Base-by-base conservation (phyloP, 805 yeast species). In the Grigorovia humatica region DNA sequence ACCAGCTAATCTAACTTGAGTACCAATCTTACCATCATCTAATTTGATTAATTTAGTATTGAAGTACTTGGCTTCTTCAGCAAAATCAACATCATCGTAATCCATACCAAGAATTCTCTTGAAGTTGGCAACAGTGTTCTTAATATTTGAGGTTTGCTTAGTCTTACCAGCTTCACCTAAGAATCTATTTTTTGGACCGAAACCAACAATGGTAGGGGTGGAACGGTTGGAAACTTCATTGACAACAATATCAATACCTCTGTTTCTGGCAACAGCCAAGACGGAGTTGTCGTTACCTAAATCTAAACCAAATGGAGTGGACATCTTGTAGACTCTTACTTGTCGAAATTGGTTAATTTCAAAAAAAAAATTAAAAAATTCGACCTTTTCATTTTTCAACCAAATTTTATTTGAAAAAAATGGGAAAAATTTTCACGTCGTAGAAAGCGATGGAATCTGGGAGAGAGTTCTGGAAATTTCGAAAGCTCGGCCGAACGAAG, bases 201-300 rank as follows among this genome's bases (percentile, higher is more conserved):
- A 93, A 38, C 96, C 98, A 61, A 93, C 93, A 59, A 88, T 70
- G 35, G 86, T 71, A 59, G 99, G 99, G 38, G 99, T 93, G 60
- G 95, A 72, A 74, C 99, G 85, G 84, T 93, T 93, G 52, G 98
- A 90, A 48, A 93, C 98, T 74, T 93, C 99, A 70, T 93, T 93
- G 74, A 93, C 98, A 65, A 93, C 88, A 65, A 93, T 84, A 72
- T 93, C 99, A 68, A 93, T 93, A 68, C 98, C 98, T 77, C 98
- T 84, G 82, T 91, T 93, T 71, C 91, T 85, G 57, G 99, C 99
- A 69, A 95, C 85, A 44, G 95, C 98, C 69, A 91, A 80, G 61
- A 91, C 97, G 58, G 96, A 82, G 78, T 80, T 86, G 78, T 81
- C 79, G 76, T 89, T 89, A 75, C 99, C 99, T 70, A 93, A 85